phyloP scores from a whole-genome alignment of 441 rosid genomes.

The Daphne laureola region DNA sequence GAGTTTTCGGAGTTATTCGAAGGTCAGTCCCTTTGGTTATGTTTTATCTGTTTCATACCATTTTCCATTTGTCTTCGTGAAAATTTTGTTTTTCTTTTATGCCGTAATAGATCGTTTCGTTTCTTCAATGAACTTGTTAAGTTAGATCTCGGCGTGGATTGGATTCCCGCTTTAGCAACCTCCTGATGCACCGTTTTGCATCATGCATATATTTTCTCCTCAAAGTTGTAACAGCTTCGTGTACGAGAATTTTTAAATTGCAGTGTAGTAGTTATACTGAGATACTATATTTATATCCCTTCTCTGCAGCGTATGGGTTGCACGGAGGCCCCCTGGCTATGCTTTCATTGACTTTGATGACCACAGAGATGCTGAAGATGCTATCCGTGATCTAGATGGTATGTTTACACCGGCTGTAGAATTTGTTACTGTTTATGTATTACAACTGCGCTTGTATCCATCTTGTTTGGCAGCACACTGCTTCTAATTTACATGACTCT shows the following conservation, averaged over 20 bases:
- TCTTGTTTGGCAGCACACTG: too few species aligned
- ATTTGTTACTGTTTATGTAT: too few species aligned
- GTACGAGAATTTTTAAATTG: not conserved
- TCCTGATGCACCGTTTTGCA: too few species aligned
- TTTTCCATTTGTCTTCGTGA: not conserved
- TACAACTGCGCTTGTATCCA: too few species aligned
- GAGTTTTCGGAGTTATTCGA: slow-evolving; percentile 46
- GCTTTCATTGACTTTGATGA: slow-evolving; percentile 74
- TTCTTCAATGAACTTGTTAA: too few species aligned
- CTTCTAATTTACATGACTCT: too few species aligned
- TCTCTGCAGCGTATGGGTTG: slow-evolving; percentile 61
- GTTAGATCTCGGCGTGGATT: too few species aligned
- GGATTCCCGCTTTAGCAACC: too few species aligned
- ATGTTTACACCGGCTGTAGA: slow-evolving; percentile 1
- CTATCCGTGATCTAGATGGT: slow-evolving; percentile 67
- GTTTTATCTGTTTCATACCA: not conserved
- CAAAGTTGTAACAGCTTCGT: not conserved
- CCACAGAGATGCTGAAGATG: slow-evolving; percentile 62
- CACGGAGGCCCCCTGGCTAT: slow-evolving; percentile 74
- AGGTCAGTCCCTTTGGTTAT: slow-evolving; percentile 23
- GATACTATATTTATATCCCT: not conserved
- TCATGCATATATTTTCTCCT: too few species aligned
- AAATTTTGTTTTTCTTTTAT: not conserved
- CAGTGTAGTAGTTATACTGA: not conserved
- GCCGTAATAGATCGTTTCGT: not conserved